phyloP scores from a whole-genome alignment of 345 rosid genomes.

The Lumnitzera racemosa region DNA sequence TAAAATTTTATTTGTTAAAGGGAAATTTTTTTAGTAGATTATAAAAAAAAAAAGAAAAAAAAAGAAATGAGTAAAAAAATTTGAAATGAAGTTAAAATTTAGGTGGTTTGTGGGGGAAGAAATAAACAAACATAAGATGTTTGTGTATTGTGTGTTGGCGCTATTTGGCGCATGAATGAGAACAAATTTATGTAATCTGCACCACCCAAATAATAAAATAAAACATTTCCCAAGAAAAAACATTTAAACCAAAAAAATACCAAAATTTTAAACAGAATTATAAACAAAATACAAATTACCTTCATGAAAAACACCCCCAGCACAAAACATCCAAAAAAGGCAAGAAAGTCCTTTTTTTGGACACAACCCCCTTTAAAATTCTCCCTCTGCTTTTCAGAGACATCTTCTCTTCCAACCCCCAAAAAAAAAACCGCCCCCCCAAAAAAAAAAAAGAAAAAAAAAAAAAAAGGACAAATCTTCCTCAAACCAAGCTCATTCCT shows the following conservation, averaged over 20 bases:
- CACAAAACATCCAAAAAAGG: slow-evolving; percentile 70
- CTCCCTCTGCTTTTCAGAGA: slow-evolving; percentile 67
- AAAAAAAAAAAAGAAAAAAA: slow-evolving; percentile 4
- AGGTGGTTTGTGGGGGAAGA: not conserved
- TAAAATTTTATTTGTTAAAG: too few species aligned
- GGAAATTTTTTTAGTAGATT: too few species aligned
- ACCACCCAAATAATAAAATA: not conserved
- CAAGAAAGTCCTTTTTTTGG: slow-evolving; percentile 66
- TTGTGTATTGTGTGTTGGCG: not conserved
- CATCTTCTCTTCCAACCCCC: slow-evolving; percentile 23
- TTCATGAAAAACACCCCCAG: slow-evolving; percentile 76
- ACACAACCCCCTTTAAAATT: slow-evolving; percentile 37
- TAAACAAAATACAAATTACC: slow-evolving; percentile 28
- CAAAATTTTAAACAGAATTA: not conserved
- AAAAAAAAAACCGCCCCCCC: not conserved
- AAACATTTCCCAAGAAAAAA: not conserved
- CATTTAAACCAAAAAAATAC: not conserved
- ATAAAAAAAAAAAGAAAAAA: too few species aligned
- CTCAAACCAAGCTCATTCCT: not conserved
- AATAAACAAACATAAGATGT: not conserved
- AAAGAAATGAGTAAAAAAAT: too few species aligned
- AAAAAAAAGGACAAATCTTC: slow-evolving; percentile 11
- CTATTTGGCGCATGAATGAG: not conserved
- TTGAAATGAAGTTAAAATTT: too few species aligned
- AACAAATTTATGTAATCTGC: not conserved